A percentile compares a stretch with the other conserved stretches of the same genome.
Conservation (phyloP, 139 green algal species). For the Volvox reticuliferus region DNA sequence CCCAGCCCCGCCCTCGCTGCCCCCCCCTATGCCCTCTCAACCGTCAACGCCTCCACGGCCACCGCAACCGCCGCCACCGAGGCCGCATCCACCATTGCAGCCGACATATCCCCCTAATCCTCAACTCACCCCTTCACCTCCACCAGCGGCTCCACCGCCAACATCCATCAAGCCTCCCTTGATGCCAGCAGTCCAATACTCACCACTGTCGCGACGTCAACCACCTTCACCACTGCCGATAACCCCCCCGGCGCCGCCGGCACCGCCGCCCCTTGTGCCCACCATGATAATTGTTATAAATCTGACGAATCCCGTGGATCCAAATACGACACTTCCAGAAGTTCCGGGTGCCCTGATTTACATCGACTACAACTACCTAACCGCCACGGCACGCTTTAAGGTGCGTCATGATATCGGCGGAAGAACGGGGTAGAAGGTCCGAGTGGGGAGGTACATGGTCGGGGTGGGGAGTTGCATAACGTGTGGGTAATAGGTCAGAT, state of each 20-base stretch:
- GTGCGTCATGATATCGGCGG: not conserved
- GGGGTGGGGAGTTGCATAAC: not conserved
- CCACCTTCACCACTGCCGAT: not conserved
- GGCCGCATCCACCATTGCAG: not conserved
- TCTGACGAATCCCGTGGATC: not conserved
- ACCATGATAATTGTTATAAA: not conserved
- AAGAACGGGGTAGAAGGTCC: not conserved
- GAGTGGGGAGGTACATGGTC: not conserved
- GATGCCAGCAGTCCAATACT: not conserved
- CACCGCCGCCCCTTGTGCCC: not conserved
- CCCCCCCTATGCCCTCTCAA: not conserved
- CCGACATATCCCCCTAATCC: not conserved
- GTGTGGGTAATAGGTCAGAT: too few species aligned
- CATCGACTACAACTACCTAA: slow-evolving; percentile 39
- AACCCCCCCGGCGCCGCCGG: not conserved
- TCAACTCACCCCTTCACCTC: not conserved
- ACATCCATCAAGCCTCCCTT: not conserved
- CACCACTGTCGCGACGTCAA: not conserved
- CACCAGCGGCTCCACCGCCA: not conserved
- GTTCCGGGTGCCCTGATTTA: not conserved
- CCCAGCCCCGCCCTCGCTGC: not conserved
- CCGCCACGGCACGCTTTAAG: slow-evolving; percentile 8
- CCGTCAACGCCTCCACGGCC: not conserved
- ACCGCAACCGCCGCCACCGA: not conserved
- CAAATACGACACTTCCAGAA: not conserved